Evolutionary conservation across 305 asterid species (phyloP), one percentile per base, ranked within the genome.

Genomic region (Petunia hybrid): DNA sequence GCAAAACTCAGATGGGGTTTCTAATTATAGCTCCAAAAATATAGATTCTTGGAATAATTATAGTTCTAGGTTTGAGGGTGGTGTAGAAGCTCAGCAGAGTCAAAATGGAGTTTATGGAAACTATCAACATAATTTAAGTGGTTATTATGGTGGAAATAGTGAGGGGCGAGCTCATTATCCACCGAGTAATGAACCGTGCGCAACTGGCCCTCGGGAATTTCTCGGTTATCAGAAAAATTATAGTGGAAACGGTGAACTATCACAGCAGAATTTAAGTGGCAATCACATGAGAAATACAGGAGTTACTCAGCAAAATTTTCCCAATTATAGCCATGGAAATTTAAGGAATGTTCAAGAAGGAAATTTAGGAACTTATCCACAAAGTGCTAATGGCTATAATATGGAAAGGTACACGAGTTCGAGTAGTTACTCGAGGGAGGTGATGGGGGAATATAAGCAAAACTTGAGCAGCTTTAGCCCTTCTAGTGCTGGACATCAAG

Each of bases 131-230:
- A 86, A 76, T 60, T 48, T 79, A 8, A 65, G 69, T 61, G 87
- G 84, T 81, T 75, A 86, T 82, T 66, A 69, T 67, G 90, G 84
- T 38, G 85, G 81, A 53, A 67, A 76, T 74, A 36, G n/a, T 60
- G 77, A 53, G 41, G 3, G 51, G 31, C 31, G 31, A 22, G 31
- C 31, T 22, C 31, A 22, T 22, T 22, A 22, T 22, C 31, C 31
- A 22, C 31, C 31, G 31, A 22, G 31, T 22, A 22, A 22, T 22
- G 31, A 22, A 22, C 31, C 31, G 31, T 22, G 31, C 31, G 31
- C 31, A 22, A 22, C 31, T 22, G 31, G 31, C 31, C 31, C 31
- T 0, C 31, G 31, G 31, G 31, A 22, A 22, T 22, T 22, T 22
- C 31, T 22, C 31, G 31, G 31, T 22, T 22, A 22, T 22, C 80